Percentiles rank a stretch among this genome's conserved stretches.
phyloP scores from a whole-genome alignment of 148 eudicot genomes.

The Vaccinium macrocarpon region DNA sequence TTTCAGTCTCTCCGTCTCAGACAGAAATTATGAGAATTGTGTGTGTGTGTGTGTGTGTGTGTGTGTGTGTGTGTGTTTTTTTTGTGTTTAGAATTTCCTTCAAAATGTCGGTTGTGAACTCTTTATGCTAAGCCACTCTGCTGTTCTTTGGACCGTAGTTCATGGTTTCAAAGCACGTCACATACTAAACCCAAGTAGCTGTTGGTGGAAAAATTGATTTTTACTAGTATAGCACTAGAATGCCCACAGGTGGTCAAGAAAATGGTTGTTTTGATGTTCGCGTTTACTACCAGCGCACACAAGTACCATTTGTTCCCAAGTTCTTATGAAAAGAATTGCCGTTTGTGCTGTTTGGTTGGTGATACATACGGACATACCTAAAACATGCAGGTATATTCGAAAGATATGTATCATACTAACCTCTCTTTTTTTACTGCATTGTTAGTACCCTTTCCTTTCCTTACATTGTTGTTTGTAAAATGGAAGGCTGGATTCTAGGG shows the following conservation, averaged over 20 bases:
- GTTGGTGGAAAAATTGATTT: not conserved
- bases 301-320: not conserved
- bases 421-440: not conserved
- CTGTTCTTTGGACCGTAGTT: not conserved
- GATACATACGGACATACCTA: not conserved
- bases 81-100: not conserved
- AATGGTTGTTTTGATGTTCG: not conserved
- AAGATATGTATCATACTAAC: not conserved
- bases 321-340: not conserved
- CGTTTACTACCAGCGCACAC: not conserved
- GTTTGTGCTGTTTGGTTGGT: not conserved
- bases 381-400: not conserved
- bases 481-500: not conserved
- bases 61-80: too few species aligned
- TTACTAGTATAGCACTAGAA: not conserved
- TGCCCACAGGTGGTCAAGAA: not conserved
- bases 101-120: not conserved
- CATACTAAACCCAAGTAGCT: not conserved
- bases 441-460: not conserved
- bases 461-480: not conserved
- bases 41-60: too few species aligned
- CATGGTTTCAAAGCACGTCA: not conserved
- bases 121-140: not conserved
- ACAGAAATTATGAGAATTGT: not conserved
- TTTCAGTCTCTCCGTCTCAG: not conserved